These are phyloP conservation scores for Neurospora hispaniola DNA, from an alignment of 495 filamentous ascomycete genomes.

Conservation along the genomic window DNA sequence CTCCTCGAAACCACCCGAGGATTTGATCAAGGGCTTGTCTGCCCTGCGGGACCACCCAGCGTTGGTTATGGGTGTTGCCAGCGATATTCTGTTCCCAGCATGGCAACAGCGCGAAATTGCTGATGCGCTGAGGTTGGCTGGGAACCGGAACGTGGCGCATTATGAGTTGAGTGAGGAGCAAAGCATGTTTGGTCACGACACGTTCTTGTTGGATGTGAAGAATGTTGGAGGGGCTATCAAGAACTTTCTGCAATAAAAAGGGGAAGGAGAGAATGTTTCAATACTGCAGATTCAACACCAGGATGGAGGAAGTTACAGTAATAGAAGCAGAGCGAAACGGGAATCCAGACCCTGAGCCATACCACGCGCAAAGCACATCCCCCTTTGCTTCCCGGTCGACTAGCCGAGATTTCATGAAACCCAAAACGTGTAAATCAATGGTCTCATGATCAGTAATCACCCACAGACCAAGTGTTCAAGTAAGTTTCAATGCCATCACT, in stretches of 20 bases:
- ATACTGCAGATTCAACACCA: not conserved
- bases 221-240: conserved; percentile 77
- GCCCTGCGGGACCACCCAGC: conserved; percentile 63
- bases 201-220: conserved; percentile 86
- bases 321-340: not conserved
- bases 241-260: conserved; percentile 53
- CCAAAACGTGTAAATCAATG: not conserved
- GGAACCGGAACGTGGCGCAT: conserved; percentile 73
- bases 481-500: not conserved
- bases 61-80: conserved; percentile 87
- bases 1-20: conserved; percentile 47
- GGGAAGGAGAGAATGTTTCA: not conserved
- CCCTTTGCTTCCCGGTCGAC: not conserved
- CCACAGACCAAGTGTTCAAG: not conserved
- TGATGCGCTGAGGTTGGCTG: conserved; percentile 61
- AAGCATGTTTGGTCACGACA: conserved; percentile 92
- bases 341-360: not conserved
- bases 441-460: not conserved
- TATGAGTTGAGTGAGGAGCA: conserved; percentile 86
- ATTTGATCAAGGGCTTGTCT: conserved; percentile 67
- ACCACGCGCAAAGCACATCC: not conserved
- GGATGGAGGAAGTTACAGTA: not conserved
- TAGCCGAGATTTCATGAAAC: not conserved
- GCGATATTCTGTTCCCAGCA: conserved; percentile 93
- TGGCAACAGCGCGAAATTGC: conserved; percentile 98